Evolutionary conservation across 2,329 filamentous ascomycete species (phyloP), one percentile per base, ranked within the genome.

Genomic region (Trichoderma atrobrunneum): DNA sequence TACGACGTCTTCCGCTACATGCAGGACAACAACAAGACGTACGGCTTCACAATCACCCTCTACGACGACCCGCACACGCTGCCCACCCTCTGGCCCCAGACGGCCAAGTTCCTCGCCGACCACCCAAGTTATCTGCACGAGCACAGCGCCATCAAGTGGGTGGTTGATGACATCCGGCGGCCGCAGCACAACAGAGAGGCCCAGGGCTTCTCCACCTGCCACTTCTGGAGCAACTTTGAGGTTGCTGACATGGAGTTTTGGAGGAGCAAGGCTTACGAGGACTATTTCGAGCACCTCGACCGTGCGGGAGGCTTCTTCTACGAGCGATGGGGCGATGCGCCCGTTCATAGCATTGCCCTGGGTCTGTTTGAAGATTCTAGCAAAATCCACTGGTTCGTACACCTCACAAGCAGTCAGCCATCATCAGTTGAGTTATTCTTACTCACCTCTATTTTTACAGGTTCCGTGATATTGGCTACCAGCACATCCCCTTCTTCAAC

Each of bases 141-240:
- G 70, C 94, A 97, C 81, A 97, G 94, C 80, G 95, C 96, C 72
- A 89, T 95, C 83, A 87, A 88, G 39, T 99, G 95, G 95, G 82
- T 99, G 74, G 93, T 91, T 1, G 96, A 99, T 80, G 89, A 88
- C 74, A 82, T 87, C 71, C 88, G 91, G 62, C 89, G 96, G 63
- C 95, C 95, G 1, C 89, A 93, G 16, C 92, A 97, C 81, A 93
- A 94, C 79, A 81, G 87, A 69, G 89, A 91, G 74, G 95, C 95
- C 7, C 92, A 97, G 78, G 96, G 96, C 39, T 99, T 97, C 85
- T 97, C 94, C 39, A 98, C 96, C 3, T 99, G 96, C 81, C 96
- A 99, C 82, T 99, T 99, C 86, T 99, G 96, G 96, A 96, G 92
- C 78, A 99, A 99, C 82, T 99, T 99, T 78, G 96, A 99, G 83